Evolutionary conservation across 257 asterid species (phyloP).

Genomic region (Coffea eugenioides): DNA sequence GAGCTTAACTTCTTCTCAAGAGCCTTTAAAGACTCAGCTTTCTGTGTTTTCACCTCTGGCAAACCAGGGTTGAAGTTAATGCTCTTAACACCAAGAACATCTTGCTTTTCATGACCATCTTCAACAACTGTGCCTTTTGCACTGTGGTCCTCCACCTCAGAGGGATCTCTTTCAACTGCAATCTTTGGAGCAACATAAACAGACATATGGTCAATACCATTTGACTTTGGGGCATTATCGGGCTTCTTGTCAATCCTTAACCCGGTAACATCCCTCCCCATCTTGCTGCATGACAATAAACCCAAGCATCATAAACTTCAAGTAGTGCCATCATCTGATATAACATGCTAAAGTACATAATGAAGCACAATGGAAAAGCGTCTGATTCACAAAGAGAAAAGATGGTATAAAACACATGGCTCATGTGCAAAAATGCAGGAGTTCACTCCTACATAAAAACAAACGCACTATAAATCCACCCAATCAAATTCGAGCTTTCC

Average conservation of each 20-base stretch:
- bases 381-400: neutral
- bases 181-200: conserved; percentile 40
- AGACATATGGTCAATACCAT: conserved; percentile 33
- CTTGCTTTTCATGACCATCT: conserved; percentile 45
- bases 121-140: conserved; percentile 31
- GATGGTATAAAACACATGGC: neutral
- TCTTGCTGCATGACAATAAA: conserved; percentile 34
- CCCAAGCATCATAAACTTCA: conserved; percentile 10
- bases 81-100: conserved; percentile 57
- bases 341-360: neutral
- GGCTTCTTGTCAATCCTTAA: conserved; percentile 42
- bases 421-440: neutral
- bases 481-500: neutral
- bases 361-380: neutral
- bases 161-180: conserved; percentile 32
- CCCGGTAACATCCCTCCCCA: conserved; percentile 60
- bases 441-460: neutral
- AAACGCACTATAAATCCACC: neutral
- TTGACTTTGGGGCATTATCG: conserved; percentile 29
- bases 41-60: conserved; percentile 43
- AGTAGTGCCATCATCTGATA: neutral
- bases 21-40: conserved; percentile 48
- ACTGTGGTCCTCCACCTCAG: conserved; percentile 30
- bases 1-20: conserved; percentile 43
- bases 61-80: conserved; percentile 36